Evolutionary conservation across 169 alveolate species (phyloP).

Genomic region (Neospora caninum): DNA sequence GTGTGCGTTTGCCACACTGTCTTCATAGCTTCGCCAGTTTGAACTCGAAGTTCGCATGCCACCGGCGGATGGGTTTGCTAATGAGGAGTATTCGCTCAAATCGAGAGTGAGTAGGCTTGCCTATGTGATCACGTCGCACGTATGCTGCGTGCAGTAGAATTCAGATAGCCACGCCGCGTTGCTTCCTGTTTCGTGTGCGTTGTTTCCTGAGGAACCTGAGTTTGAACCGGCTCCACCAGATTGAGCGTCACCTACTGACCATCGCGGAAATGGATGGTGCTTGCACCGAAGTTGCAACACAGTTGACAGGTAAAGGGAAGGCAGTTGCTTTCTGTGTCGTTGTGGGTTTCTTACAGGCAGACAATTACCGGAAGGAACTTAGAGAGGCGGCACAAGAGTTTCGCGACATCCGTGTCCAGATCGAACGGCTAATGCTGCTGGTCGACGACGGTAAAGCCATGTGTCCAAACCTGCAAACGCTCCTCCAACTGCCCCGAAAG

Average conservation of each 20-base stretch:
- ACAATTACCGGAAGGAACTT: not conserved
- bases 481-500: no score
- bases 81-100: not conserved
- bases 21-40: not conserved
- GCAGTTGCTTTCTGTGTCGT: not conserved
- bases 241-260: no score
- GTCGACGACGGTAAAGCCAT: not conserved
- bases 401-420: not conserved
- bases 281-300: no score
- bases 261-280: no score
- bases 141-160: no score
- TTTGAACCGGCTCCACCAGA: not conserved
- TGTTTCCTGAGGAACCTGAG: not conserved
- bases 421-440: conserved; percentile 16
- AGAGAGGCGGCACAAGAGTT: not conserved
- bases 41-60: conserved; percentile 27
- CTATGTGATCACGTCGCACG: no score
- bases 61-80: not conserved
- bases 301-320: no score
- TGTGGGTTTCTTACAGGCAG: not conserved
- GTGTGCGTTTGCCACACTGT: not conserved
- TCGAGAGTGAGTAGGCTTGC: not conserved
- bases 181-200: no score
- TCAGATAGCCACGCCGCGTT: no score
- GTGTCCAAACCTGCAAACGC: no score